These are phyloP conservation scores for Coelastrella sp. DNA, from an alignment of 139 green algal genomes.

Conservation along the genomic window DNA sequence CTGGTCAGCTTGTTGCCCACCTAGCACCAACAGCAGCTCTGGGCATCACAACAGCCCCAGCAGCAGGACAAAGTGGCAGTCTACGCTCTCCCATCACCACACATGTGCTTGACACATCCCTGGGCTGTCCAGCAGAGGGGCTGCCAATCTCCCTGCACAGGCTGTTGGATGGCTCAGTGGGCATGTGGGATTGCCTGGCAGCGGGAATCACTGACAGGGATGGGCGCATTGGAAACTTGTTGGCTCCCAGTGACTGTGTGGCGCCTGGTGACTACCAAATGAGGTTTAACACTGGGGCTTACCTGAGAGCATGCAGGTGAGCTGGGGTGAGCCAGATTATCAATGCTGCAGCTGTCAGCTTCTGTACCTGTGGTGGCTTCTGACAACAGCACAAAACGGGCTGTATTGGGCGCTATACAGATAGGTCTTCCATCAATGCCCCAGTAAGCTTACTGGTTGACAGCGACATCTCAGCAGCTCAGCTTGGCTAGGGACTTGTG, in stretches of 20 bases:
- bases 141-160: constrained; percentile 76
- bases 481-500: no score
- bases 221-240: constrained; percentile 71
- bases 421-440: no score
- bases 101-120: constrained; percentile 91
- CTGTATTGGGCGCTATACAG: no score
- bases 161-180: constrained; percentile 54
- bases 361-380: background rate
- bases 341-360: background rate
- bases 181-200: constrained; percentile 65
- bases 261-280: constrained; percentile 84
- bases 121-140: constrained; percentile 83
- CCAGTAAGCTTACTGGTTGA: no score
- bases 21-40: constrained; percentile 41
- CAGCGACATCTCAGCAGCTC: no score
- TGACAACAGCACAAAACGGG: background rate
- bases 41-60: background rate
- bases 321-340: background rate
- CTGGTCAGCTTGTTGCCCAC: constrained; percentile 61
- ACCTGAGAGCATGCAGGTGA: constrained; percentile 70
- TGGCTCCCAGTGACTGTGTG: constrained; percentile 69
- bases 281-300: constrained; percentile 81
- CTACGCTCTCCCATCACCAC: constrained; percentile 92
- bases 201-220: constrained; percentile 82
- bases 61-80: constrained; percentile 17